A percentile compares a stretch with the other conserved stretches of the same genome.
These are phyloP conservation scores for Coemansia sp. DNA, from an alignment of 192 early-diverging fungal species.

Conservation along the genomic window DNA sequence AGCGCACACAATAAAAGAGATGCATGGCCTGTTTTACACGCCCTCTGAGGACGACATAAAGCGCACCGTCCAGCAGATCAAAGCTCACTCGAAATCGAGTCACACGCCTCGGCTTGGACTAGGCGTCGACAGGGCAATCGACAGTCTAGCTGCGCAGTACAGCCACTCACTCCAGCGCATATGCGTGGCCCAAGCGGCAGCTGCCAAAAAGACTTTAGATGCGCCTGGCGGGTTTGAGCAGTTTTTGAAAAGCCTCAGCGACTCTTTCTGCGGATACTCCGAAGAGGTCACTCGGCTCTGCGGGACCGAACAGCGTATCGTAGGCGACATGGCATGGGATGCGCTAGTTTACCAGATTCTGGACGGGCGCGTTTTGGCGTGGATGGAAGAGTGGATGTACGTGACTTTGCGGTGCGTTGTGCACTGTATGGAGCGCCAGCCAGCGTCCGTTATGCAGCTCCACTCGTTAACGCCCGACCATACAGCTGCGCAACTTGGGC, in stretches of 20 bases:
- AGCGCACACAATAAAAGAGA: neutral
- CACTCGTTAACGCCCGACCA: neutral
- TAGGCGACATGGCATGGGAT: conserved; percentile 13
- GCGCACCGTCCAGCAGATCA: conserved; percentile 18
- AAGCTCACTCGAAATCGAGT: neutral
- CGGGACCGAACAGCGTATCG: neutral
- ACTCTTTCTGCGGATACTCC: neutral
- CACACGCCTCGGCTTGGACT: neutral
- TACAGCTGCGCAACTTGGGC: neutral
- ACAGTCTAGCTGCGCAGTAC: conserved; percentile 12
- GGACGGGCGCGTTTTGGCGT: neutral
- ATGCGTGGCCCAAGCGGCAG: neutral
- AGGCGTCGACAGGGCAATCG: neutral
- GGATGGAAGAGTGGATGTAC: conserved; percentile 26
- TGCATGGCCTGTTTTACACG: neutral
- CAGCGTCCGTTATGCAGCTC: neutral
- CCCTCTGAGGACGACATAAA: conserved; percentile 1
- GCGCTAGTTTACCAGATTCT: conserved; percentile 19
- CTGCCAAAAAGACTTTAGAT: neutral
- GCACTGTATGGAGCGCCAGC: neutral
- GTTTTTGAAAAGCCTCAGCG: neutral
- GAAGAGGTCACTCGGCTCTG: neutral
- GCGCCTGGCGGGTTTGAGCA: neutral
- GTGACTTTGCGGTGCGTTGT: conserved; percentile 9
- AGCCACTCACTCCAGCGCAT: neutral